Conservation (phyloP, 441 rosid species). For the Raphanus hybrid region DNA sequence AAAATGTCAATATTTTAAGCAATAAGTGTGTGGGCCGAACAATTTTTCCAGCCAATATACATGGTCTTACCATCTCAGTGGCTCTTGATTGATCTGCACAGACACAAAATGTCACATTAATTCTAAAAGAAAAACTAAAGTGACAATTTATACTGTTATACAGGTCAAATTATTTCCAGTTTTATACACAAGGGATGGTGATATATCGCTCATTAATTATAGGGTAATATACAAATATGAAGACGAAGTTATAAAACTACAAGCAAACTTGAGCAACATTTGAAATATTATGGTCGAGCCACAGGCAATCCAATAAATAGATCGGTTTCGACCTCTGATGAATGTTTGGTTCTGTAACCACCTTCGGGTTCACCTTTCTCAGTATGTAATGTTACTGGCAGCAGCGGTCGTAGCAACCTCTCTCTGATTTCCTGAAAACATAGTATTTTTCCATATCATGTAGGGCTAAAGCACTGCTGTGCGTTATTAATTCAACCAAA, state of each 20-base stretch:
- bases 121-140: neutral
- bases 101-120: neutral
- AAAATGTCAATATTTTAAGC: neutral
- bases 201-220: neutral
- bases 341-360: slow-evolving; percentile 30
- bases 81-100: neutral
- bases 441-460: neutral
- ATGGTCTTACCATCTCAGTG: neutral
- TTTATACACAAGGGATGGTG: slow-evolving; percentile 5
- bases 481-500: neutral
- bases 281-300: slow-evolving; percentile 20
- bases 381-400: slow-evolving; percentile 15
- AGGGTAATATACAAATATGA: slow-evolving; percentile 4
- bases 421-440: slow-evolving; percentile 30
- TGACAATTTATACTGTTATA: slow-evolving; percentile 2
- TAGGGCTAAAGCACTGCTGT: neutral
- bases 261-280: neutral
- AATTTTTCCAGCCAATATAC: neutral
- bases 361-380: slow-evolving; percentile 16
- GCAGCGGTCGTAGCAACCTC: slow-evolving; percentile 19
- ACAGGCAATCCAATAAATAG: slow-evolving; percentile 33
- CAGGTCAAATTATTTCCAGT: slow-evolving; percentile 17
- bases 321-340: slow-evolving; percentile 35
- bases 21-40: neutral
- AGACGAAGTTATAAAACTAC: slow-evolving; percentile 6